Evolutionary conservation across 2,329 filamentous ascomycete species (phyloP), one percentile per base, ranked within the genome.

Genomic region (Ophiocordyceps camponoti-rufipedis): DNA sequence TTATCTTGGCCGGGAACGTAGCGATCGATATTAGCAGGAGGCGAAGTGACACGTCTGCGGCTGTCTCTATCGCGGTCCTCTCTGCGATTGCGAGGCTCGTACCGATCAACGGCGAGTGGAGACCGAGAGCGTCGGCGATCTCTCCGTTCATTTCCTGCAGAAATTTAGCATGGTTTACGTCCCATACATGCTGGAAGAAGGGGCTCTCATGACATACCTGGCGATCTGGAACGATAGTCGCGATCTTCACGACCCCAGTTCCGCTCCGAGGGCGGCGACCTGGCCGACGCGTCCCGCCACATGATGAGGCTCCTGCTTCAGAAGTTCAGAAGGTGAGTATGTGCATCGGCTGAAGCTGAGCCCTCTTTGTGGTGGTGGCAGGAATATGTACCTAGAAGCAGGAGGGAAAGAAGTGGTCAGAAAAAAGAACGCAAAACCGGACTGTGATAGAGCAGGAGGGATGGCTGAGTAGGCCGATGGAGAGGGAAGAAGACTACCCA

Each of bases 1-100:
- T 56, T 62, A 45, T 82, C 76, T 52, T 85, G 80, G 16, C 83
- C 82, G 1, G 85, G 85, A 18, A 91, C 80, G 57, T 91, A 91
- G 53, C 85, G 78, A 59, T 93, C 85, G 51, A 93, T 91, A 48
- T 82, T 83, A 47, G 80, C 74, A 29, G 81, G 67, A 49, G 80
- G 67, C 10, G 79, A 72, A 58, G 72, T 55, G 53, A 85, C 60
- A 41, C 75, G 74, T 47, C 80, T 76, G 46, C 70, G 65, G 53
- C 81, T 78, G 47, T 85, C 78, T 45, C 78, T 57, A 40, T 71
- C 68, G 48, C 74, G 65, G 44, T 86, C 82, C 51, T 87, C 82
- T 53, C 84, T 73, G 43, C 82, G 76, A 44, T 62, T 58, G 45
- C 80, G 72, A 19, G 83, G 83, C 55, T 88, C 82, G 57, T 89